A percentile compares a stretch with the other conserved stretches of the same genome.
Conservation (phyloP, 768 basidiomycete species). For the Boletus edulis region DNA sequence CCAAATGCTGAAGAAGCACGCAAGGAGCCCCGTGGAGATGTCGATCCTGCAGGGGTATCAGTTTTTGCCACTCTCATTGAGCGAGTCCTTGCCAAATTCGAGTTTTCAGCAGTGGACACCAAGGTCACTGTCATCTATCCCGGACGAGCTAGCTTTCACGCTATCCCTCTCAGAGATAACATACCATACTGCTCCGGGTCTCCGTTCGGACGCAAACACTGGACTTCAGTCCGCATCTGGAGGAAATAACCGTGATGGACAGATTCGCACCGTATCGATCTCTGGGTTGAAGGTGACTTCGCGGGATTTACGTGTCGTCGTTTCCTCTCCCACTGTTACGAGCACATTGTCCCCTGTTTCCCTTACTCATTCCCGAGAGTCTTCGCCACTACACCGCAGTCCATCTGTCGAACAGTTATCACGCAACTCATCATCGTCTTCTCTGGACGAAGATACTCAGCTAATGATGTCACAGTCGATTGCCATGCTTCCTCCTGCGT, state of each 20-base stretch:
- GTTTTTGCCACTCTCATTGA: conserved; percentile 81
- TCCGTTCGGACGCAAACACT: conserved; percentile 23
- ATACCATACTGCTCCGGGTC: conserved; percentile 45
- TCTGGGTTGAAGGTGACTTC: conserved; percentile 56
- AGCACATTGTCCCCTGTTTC: conserved; percentile 29
- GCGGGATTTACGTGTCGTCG: conserved; percentile 37
- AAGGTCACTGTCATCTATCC: conserved; percentile 69
- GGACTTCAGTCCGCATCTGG: conserved; percentile 16
- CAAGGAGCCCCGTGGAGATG: conserved; percentile 35
- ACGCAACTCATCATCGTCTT: conserved; percentile 53
- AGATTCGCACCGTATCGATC: conserved; percentile 50
- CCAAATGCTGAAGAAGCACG: conserved; percentile 34
- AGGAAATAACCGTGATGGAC: conserved; percentile 20
- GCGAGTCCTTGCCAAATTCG: conserved; percentile 72
- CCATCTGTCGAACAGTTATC: conserved; percentile 28
- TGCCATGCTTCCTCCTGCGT: conserved; percentile 54
- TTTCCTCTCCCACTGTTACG: conserved; percentile 16
- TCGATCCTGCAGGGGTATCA: conserved; percentile 73
- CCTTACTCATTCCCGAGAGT: conserved; percentile 13
- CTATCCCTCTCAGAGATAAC: conserved; percentile 54
- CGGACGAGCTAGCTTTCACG: conserved; percentile 57
- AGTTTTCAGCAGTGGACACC: conserved; percentile 69
- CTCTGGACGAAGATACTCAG: conserved; percentile 63
- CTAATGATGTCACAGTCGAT: conserved; percentile 76
- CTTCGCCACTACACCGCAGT: conserved; percentile 5